Conservation (phyloP, 805 yeast species). For the Kazachstania kunashirensis region DNA sequence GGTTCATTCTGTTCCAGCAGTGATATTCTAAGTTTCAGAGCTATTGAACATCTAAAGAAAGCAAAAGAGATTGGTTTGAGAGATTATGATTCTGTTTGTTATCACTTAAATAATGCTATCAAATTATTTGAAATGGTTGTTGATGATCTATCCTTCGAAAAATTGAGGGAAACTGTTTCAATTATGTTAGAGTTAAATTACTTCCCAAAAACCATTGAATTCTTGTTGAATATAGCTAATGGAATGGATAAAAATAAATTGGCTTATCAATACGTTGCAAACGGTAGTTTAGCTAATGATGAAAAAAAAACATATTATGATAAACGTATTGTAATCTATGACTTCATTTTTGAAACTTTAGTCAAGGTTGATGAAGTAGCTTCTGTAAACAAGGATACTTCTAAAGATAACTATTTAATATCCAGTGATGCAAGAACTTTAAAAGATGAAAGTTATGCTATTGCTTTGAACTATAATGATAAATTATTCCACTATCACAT, state of each 20-base stretch:
- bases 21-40: slow-evolving; percentile 89
- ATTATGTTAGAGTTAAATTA: slow-evolving; percentile 71
- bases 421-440: slow-evolving; percentile 33
- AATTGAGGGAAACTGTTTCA: slow-evolving; percentile 67
- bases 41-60: slow-evolving; percentile 79
- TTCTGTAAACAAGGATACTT: slow-evolving; percentile 26
- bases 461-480: slow-evolving; percentile 67
- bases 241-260: slow-evolving; percentile 53
- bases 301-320: slow-evolving; percentile 42
- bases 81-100: slow-evolving; percentile 62
- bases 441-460: slow-evolving; percentile 62
- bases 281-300: slow-evolving; percentile 41
- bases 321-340: slow-evolving; percentile 52
- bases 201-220: slow-evolving; percentile 78
- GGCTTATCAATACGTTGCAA: slow-evolving; percentile 48
- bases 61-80: slow-evolving; percentile 67
- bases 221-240: slow-evolving; percentile 66
- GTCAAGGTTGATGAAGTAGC: slow-evolving; percentile 61
- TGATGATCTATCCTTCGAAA: slow-evolving; percentile 66
- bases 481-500: slow-evolving; percentile 84
- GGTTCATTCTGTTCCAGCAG: slow-evolving; percentile 90
- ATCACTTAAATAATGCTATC: slow-evolving; percentile 64
- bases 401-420: slow-evolving; percentile 8
- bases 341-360: slow-evolving; percentile 64
- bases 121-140: slow-evolving; percentile 70